Evolutionary conservation across 2,329 filamentous ascomycete genomes (phyloP).

Genomic region (Sporothrix brasiliensis): DNA sequence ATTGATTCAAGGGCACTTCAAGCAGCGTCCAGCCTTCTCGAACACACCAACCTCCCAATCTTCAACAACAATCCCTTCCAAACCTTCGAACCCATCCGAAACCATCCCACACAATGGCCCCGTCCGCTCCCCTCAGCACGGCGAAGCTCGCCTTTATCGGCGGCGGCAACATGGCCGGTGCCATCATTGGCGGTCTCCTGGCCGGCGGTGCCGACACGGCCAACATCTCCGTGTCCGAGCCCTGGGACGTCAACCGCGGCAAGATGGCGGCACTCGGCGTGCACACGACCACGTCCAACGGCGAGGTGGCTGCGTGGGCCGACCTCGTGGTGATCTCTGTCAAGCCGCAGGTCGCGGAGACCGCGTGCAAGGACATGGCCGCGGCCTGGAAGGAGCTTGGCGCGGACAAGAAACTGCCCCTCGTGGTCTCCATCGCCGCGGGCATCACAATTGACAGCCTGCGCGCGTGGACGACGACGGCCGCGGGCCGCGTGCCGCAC

Average conservation of each 20-base stretch:
- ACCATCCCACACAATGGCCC: conserved; percentile 30
- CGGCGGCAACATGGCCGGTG: conserved; percentile 57
- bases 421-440: conserved; percentile 55
- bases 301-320: conserved; percentile 49
- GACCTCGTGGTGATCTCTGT: conserved; percentile 55
- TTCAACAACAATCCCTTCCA: background rate
- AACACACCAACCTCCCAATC: background rate
- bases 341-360: conserved; percentile 55
- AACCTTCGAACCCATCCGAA: background rate
- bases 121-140: conserved; percentile 38
- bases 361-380: conserved; percentile 53
- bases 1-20: background rate
- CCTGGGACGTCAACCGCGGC: conserved; percentile 56
- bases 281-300: conserved; percentile 51
- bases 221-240: conserved; percentile 54
- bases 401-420: conserved; percentile 41
- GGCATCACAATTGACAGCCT: conserved; percentile 53
- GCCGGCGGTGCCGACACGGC: conserved; percentile 49
- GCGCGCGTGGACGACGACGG: conserved; percentile 48
- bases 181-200: conserved; percentile 55
- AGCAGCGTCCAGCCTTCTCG: no score
- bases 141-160: conserved; percentile 48
- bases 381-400: conserved; percentile 42
- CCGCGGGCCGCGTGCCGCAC: conserved; percentile 47
- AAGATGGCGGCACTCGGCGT: conserved; percentile 54